Percentiles rank a stretch among this genome's conserved stretches.
These are phyloP conservation scores for Malassezia pachydermatis DNA, from an alignment of 1,284 basidiomycete species.

Conservation along the genomic window DNA sequence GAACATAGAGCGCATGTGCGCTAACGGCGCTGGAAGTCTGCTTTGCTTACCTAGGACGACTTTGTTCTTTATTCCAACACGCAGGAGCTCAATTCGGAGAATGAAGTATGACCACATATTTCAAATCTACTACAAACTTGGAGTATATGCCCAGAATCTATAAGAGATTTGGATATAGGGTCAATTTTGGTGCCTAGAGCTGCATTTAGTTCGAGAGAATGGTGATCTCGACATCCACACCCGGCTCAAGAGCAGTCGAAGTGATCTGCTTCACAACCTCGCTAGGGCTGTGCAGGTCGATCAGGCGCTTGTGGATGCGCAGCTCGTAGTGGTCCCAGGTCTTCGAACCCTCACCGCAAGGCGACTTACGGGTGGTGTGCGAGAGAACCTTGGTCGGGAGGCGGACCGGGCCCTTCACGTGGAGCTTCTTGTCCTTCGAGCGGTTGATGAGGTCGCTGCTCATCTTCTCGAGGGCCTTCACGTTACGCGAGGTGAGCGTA, in stretches of 20 bases:
- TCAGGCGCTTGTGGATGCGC: constrained; percentile 98
- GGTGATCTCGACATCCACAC: constrained; percentile 98
- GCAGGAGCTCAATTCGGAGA: no score
- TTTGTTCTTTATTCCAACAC: no score
- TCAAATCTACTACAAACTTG: no score
- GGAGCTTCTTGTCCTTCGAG: constrained; percentile 99
- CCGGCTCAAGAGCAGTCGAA: constrained; percentile 94
- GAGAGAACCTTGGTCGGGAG: constrained; percentile 97
- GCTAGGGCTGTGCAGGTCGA: constrained; percentile 95
- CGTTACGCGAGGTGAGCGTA: constrained; percentile 94
- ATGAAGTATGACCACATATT: no score
- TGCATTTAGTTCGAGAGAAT: constrained; percentile 57
- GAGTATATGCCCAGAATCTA: no score
- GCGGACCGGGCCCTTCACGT: constrained; percentile 96
- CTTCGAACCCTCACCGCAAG: constrained; percentile 92
- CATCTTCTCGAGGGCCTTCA: constrained; percentile 97
- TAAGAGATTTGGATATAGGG: no score
- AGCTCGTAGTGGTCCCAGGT: constrained; percentile 99
- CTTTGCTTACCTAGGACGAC: no score
- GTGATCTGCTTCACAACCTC: constrained; percentile 99
- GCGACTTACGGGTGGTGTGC: constrained; percentile 76
- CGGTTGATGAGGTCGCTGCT: constrained; percentile 84
- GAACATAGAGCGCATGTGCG: no score
- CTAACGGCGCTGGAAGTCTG: no score
- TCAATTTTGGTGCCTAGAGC: neutral